Evolutionary conservation across 805 yeast species (phyloP), one percentile per base, ranked within the genome.

Genomic region (Ogataea ganodermae): DNA sequence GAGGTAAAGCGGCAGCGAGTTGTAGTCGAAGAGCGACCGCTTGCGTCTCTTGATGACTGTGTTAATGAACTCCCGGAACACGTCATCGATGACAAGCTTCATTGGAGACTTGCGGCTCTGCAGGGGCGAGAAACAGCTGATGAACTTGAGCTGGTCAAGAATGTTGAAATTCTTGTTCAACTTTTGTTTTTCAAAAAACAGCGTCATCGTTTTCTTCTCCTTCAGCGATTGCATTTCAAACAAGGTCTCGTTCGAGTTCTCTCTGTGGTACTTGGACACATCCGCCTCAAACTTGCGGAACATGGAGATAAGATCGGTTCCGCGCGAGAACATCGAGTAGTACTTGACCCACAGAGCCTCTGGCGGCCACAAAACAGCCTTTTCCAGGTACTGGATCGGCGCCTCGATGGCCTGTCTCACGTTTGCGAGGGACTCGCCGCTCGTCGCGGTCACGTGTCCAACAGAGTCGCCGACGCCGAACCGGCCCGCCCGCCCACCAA

Each of bases 401-500:
- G 75, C 67, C 0, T 69, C 61, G 69, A 89, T 72, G 22, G 76
- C 75, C 12, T 67, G 58, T 32, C 61, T 64, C 10, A 89, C 71
- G 40, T 68, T 68, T 1, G 60, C 58, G 46, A 84, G 66, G 35
- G 78, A 83, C 3, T 62, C 58, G 2, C 56, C 42, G 14, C 67
- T 64, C 48, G 81, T 69, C 0, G 90, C 81, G 0, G 85, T 75
- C 1, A 86, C 83, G 55, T 72, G 71, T 0, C 84, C 84, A 27
- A 66, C 59, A 12, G 60, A 53, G 14, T 55, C 60, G 22, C 66
- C 67, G 28, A 63, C 57, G 14, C 71, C 71, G 52, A 71, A 94
- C 51, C 99, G 70, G 1, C 99, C 99, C 0, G 99, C 99, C 52
- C 99, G 74, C 1, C 99, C 99, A 3, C 94, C 97, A 51, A 94